Evolutionary conservation across 306 rosid species (phyloP), one percentile per base, ranked within the genome.

Genomic region (Abrus pulchellus): DNA sequence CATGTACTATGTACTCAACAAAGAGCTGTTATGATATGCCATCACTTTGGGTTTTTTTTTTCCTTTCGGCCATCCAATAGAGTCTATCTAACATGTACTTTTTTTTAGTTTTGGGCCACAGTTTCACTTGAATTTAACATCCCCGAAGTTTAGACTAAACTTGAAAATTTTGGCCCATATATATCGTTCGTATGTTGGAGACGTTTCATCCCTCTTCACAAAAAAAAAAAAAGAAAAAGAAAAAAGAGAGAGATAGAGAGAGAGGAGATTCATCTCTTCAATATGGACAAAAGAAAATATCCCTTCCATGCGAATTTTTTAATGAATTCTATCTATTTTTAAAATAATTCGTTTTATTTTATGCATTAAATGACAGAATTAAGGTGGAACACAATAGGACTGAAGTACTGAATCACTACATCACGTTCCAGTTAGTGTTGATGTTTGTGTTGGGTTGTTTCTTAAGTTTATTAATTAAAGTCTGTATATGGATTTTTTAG

Each of bases 21-120:
- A 61, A 61, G 28, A 32, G 29, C 69, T 12, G 48, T 63, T 63
- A 38, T 63, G 48, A 63, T 63, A 63, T 38, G 30, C 30, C 69
- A 63, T 38, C 6, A n/a, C 14, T 61, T 11, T 11, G 13, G 7
- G 5, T 30, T 3, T 29, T 30, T 12, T 52, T 4, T 0, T 52
- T n/a, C 1, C 5, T 4, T 5, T n/a, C 0, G 20, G 20, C 20
- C 20, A 20, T 20, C 20, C 20, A 20, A 20, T 20, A 20, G 40
- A 34, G 40, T 1, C 40, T 34, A 34, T 1, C n/a, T 1, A 0
- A 2, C 54, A 10, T 49, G n/a, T 12, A 10, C 14, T 49, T 1
- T 49, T 49, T 49, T 1, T 55, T 20, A 20, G 6, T 20, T 20
- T 55, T 4, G 3, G 1, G 33, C 10, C 33, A 27, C 14, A 7